phyloP scores from a whole-genome alignment of 2,329 filamentous ascomycete species.

The Parafenestella ontariensis region DNA sequence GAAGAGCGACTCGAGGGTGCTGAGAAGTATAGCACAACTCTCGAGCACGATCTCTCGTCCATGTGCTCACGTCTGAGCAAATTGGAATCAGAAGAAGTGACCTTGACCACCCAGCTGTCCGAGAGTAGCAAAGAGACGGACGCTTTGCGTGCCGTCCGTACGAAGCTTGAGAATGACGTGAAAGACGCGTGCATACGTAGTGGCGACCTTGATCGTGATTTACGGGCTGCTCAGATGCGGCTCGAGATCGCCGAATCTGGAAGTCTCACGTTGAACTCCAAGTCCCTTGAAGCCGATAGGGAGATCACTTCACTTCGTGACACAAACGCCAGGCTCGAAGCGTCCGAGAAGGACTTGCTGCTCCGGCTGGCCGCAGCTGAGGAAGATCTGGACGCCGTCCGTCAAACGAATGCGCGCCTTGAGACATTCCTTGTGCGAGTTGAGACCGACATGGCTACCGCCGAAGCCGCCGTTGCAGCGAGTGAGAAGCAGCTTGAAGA shows the following conservation, averaged over 20 bases:
- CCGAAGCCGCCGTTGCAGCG: constrained; percentile 40
- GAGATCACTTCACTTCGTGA: constrained; percentile 36
- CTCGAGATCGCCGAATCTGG: constrained; percentile 34
- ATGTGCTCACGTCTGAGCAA: constrained; percentile 20
- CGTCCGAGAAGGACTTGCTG: constrained; percentile 39
- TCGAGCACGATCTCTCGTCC: constrained; percentile 25
- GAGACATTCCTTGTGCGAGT: constrained; percentile 43
- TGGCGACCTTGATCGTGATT: constrained; percentile 24
- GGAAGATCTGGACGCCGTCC: constrained; percentile 37
- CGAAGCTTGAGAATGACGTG: constrained; percentile 7
- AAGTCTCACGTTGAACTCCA: constrained; percentile 22
- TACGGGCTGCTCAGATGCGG: constrained; percentile 26
- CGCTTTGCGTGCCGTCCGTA: constrained; percentile 11
- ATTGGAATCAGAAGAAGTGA: constrained; percentile 25
- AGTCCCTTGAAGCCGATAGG: constrained; percentile 33
- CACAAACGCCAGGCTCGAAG: constrained; percentile 33
- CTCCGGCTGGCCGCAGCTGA: constrained; percentile 39
- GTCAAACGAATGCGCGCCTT: constrained; percentile 38
- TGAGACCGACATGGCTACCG: constrained; percentile 38
- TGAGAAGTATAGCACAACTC: constrained; percentile 6
- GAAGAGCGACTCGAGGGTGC: constrained; percentile 16
- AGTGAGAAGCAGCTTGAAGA: constrained; percentile 37
- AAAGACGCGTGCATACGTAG: constrained; percentile 5
- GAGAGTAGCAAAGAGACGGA: constrained; percentile 19
- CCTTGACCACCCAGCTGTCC: constrained; percentile 25